A percentile compares a stretch with the other conserved stretches of the same genome.
phyloP scores from a whole-genome alignment of 192 early-diverging fungal genomes.

The Coemansia sp. region DNA sequence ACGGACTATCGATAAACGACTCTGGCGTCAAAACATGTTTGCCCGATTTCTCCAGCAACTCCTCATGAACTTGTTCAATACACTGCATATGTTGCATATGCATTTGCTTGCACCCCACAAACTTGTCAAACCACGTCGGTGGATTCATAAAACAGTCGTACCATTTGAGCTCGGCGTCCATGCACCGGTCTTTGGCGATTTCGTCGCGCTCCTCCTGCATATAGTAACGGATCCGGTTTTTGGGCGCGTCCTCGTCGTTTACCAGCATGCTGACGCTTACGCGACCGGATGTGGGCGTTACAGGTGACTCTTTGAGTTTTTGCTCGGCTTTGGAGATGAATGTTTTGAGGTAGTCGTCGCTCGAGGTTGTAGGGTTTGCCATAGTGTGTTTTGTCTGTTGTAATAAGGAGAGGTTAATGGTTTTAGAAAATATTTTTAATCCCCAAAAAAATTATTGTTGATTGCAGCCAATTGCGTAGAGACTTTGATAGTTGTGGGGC shows the following conservation, averaged over 20 bases:
- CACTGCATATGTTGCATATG: background rate
- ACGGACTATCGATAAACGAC: background rate
- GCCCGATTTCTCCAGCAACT: constrained; percentile 3
- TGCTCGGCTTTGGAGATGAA: constrained; percentile 34
- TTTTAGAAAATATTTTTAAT: too few relatives aligned
- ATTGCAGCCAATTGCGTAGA: background rate
- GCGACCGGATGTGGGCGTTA: constrained; percentile 21
- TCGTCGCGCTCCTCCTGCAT: constrained; percentile 32
- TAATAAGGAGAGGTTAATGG: background rate
- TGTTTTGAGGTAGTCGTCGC: constrained; percentile 37
- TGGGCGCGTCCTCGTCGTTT: constrained; percentile 30
- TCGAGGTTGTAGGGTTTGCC: background rate
- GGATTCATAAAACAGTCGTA: constrained; percentile 30
- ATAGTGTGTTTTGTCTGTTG: background rate
- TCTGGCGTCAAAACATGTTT: background rate
- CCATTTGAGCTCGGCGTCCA: constrained; percentile 38
- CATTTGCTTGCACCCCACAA: background rate
- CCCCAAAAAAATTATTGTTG: background rate
- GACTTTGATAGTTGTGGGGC: background rate
- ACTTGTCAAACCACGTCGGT: constrained; percentile 6
- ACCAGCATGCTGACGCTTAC: constrained; percentile 18
- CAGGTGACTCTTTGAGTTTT: constrained; percentile 23
- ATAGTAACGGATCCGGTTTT: constrained; percentile 31
- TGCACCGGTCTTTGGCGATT: constrained; percentile 38
- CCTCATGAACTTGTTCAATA: background rate